These are phyloP conservation scores for Rosa chinensis DNA, from an alignment of 306 rosid species.

Conservation along the genomic window DNA sequence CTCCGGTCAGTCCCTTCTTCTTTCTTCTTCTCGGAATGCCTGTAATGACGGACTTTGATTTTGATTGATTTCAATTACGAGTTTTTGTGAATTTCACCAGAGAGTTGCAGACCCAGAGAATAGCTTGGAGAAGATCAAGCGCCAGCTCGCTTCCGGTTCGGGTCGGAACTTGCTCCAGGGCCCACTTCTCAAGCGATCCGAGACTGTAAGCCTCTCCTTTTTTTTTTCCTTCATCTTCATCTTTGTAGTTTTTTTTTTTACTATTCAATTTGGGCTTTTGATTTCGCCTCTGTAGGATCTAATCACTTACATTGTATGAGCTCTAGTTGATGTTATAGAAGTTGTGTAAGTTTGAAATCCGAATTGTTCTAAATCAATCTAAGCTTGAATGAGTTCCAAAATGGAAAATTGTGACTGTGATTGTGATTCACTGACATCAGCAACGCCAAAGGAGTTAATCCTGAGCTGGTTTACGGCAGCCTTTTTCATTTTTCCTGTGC, in stretches of 20 bases:
- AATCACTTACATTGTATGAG: not conserved
- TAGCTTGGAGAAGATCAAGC: conserved; percentile 97
- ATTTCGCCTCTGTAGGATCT: not conserved
- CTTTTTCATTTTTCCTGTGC: not conserved
- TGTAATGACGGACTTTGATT: not conserved
- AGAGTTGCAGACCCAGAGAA: conserved; percentile 68
- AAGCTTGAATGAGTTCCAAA: not conserved
- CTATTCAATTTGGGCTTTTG: not conserved
- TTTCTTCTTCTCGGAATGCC: conserved; percentile 3
- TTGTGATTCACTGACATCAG: not conserved
- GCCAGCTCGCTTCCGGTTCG: conserved; percentile 88
- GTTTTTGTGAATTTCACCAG: conserved; percentile 39
- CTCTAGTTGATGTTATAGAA: not conserved
- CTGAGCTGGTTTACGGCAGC: not conserved
- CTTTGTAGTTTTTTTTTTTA: conserved; percentile 2
- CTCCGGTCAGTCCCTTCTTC: conserved; percentile 50
- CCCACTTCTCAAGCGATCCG: conserved; percentile 98
- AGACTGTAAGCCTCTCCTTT: conserved; percentile 57
- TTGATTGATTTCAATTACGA: not conserved
- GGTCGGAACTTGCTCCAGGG: conserved; percentile 90
- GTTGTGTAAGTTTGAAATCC: not conserved
- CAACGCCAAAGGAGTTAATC: not conserved
- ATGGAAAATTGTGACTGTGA: not conserved
- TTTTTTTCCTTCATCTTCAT: not conserved
- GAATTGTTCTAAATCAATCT: not conserved